Evolutionary conservation across 495 filamentous ascomycete genomes (phyloP).

Genomic region (Hyaloscypha variabilis): DNA sequence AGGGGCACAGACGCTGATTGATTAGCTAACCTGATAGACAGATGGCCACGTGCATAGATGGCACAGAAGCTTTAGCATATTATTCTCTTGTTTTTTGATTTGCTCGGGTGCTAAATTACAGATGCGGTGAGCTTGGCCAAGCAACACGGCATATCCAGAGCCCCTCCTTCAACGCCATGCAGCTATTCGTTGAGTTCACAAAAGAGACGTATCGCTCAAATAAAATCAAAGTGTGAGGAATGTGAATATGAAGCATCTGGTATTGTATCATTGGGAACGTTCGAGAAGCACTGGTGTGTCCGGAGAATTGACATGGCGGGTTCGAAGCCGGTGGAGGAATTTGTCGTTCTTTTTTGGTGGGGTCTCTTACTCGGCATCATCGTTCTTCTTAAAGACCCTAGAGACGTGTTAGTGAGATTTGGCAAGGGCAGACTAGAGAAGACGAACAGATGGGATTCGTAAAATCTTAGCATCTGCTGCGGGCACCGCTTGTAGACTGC

Average conservation of each 20-base stretch:
- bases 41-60: neutral
- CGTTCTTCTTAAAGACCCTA: slow-evolving; percentile 27
- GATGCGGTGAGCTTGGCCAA: neutral
- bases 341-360: neutral
- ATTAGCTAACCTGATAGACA: too few species aligned
- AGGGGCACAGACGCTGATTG: too few species aligned
- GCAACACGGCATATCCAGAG: neutral
- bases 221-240: neutral
- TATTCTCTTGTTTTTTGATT: neutral
- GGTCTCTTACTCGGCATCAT: slow-evolving; percentile 3
- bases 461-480: slow-evolving; percentile 66
- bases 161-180: neutral
- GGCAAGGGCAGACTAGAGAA: neutral
- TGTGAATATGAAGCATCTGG: neutral
- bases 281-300: neutral
- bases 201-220: neutral
- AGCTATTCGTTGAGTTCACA: neutral
- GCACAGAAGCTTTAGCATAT: neutral
- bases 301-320: neutral
- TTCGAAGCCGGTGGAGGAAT: neutral
- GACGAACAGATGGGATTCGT: slow-evolving; percentile 54
- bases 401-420: neutral
- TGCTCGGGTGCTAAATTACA: neutral
- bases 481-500: slow-evolving; percentile 60
- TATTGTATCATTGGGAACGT: neutral